A percentile compares a stretch with the other conserved stretches of the same genome.
Conservation (phyloP, 2,329 filamentous ascomycete genomes). For the Arthrinium phaeospermum region DNA sequence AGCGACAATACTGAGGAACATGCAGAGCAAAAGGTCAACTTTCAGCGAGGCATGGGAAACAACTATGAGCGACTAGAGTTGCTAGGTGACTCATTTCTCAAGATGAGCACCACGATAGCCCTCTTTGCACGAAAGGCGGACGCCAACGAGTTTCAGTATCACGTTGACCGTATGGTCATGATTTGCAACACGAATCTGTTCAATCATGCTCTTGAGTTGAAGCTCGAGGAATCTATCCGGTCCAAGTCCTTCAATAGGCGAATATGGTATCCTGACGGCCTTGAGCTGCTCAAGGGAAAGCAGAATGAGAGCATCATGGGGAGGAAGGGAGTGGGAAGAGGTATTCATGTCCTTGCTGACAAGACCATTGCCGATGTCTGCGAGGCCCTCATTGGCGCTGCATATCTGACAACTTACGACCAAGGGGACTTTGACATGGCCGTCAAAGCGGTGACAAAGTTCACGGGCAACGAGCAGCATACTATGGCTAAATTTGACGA, state of each 20-base stretch:
- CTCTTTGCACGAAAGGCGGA: slow-evolving; percentile 79
- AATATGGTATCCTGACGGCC: slow-evolving; percentile 85
- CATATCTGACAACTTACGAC: slow-evolving; percentile 60
- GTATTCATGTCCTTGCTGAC: slow-evolving; percentile 74
- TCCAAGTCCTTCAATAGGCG: slow-evolving; percentile 82
- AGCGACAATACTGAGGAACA: slow-evolving; percentile 83
- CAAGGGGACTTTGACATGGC: slow-evolving; percentile 60
- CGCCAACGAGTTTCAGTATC: slow-evolving; percentile 83
- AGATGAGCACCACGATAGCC: slow-evolving; percentile 92
- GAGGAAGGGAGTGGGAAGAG: slow-evolving; percentile 58
- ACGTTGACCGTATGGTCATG: slow-evolving; percentile 88
- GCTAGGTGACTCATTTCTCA: slow-evolving; percentile 90
- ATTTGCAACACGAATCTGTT: slow-evolving; percentile 92
- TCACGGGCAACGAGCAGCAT: slow-evolving; percentile 76
- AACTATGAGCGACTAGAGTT: slow-evolving; percentile 97
- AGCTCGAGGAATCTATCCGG: slow-evolving; percentile 76
- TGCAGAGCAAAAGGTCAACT: slow-evolving; percentile 69
- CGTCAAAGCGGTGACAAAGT: slow-evolving; percentile 66
- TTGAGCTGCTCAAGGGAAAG: slow-evolving; percentile 78
- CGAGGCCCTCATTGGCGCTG: slow-evolving; percentile 91
- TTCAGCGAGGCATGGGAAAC: slow-evolving; percentile 84
- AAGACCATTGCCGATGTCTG: slow-evolving; percentile 95
- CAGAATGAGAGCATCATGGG: slow-evolving; percentile 63
- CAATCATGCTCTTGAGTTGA: slow-evolving; percentile 71
- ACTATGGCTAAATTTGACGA: slow-evolving; percentile 71